A percentile compares a stretch with the other conserved stretches of the same genome.
These are phyloP conservation scores for Sugiyamaella valdiviana DNA, from an alignment of 805 yeast species.

Conservation along the genomic window DNA sequence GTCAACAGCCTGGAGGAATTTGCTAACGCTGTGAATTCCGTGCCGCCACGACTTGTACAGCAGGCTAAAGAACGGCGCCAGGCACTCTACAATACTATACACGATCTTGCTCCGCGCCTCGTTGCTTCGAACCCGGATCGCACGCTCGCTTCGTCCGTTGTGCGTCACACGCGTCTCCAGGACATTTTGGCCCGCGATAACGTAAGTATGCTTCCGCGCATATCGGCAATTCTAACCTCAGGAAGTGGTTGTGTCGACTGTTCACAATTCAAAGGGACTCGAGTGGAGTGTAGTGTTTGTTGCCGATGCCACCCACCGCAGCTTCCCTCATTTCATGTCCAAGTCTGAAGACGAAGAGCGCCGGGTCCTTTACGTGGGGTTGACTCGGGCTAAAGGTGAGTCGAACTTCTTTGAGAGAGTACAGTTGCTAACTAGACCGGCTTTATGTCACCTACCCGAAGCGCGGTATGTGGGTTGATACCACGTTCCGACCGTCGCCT, in stretches of 20 bases:
- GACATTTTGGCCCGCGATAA: not conserved
- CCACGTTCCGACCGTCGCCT: not conserved
- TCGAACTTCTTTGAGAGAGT: not conserved
- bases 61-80: not conserved
- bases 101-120: not conserved
- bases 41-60: not conserved
- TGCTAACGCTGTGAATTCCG: not conserved
- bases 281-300: slow-evolving; percentile 89
- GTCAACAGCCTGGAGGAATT: not conserved
- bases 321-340: slow-evolving; percentile 15
- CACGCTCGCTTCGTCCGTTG: not conserved
- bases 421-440: not conserved
- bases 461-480: not conserved
- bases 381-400: slow-evolving; percentile 23
- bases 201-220: slow-evolving; percentile 8
- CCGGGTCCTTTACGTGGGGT: slow-evolving; percentile 26
- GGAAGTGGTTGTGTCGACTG: slow-evolving; percentile 59
- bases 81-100: not conserved
- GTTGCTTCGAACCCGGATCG: not conserved
- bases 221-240: slow-evolving; percentile 14
- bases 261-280: slow-evolving; percentile 88
- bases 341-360: slow-evolving; percentile 18
- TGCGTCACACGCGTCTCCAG: slow-evolving; percentile 3
- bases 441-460: slow-evolving; percentile 6
- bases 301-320: slow-evolving; percentile 9